Evolutionary conservation across 1,284 basidiomycete genomes (phyloP).

Genomic region (Pisolithus thermaeus): DNA sequence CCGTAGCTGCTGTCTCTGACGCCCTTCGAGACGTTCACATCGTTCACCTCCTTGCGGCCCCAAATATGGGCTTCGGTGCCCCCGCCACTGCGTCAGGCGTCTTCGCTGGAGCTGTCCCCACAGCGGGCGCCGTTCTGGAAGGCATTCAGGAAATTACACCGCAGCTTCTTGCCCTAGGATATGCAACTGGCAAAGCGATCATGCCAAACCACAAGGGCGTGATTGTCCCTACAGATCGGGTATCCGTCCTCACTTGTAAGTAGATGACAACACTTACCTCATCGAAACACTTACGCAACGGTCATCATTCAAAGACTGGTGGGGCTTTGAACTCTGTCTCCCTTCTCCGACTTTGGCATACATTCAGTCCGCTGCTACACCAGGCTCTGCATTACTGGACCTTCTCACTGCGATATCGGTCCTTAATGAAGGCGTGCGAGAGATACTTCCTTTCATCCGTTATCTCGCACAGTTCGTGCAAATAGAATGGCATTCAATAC

Average conservation of each 20-base stretch:
- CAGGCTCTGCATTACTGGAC: slow-evolving; percentile 59
- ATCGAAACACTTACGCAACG: slow-evolving; percentile 6
- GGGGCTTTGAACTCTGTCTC: slow-evolving; percentile 71
- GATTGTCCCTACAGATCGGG: slow-evolving; percentile 67
- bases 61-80: slow-evolving; percentile 58
- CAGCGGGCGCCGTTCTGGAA: slow-evolving; percentile 60
- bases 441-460: slow-evolving; percentile 73
- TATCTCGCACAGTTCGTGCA: slow-evolving; percentile 74
- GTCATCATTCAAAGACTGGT: slow-evolving; percentile 56
- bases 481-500: slow-evolving; percentile 62
- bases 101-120: slow-evolving; percentile 67
- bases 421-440: slow-evolving; percentile 63
- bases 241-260: slow-evolving; percentile 75
- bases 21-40: slow-evolving; percentile 54
- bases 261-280: slow-evolving; percentile 7
- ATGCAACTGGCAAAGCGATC: slow-evolving; percentile 62
- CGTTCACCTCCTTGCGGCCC: slow-evolving; percentile 47
- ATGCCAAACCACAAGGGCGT: slow-evolving; percentile 66
- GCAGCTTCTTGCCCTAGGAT: slow-evolving; percentile 70
- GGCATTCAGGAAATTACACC: slow-evolving; percentile 69
- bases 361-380: slow-evolving; percentile 56
- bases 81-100: slow-evolving; percentile 51
- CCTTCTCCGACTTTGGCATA: slow-evolving; percentile 61
- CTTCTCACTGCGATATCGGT: slow-evolving; percentile 65
- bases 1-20: slow-evolving; percentile 43